Base-by-base conservation (phyloP, 768 basidiomycete genomes). In the Russula olivacea region DNA sequence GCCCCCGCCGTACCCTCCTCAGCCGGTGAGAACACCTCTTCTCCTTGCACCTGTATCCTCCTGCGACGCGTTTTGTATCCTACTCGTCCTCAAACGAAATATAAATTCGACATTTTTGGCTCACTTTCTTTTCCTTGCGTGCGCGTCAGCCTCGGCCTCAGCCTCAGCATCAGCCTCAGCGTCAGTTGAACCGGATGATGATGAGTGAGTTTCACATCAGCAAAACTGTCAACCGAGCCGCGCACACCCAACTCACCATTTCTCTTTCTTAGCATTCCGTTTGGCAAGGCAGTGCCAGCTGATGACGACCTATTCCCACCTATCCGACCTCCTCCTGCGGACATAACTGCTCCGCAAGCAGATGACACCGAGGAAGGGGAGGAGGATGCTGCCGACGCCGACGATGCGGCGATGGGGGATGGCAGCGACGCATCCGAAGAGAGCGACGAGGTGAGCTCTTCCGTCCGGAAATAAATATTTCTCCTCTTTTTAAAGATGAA, bases 1-100 rank as follows among this genome's bases (percentile, higher is more conserved):
- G 79, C 63, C 72, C 81, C 34, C 83, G 85, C 34, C 83, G 85
- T 71, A 71, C 38, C 64, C 48, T 36, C 64, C 41, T 36, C 63
- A 47, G 10, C 58, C 1, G 66, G 66, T 66, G 63, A 66, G 66
- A 40, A 40, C 41, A 32, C 55, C 56, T 57, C 50, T 57, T 15
- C 23, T 17, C 12, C 30, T 41, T 53, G 34, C 51, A 25, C 21
- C 9, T 12, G 36, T 19, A 43, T 40, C 55, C 51, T 47, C 55
- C 51, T 8, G 36, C 34, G 56, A n/a, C 48, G 43, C 54, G 4
- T 51, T 45, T 51, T 68, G 67, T 68, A 68, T 54, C 54, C 65
- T 68, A 68, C 66, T 58, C 64, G 61, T 62, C 40, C 25, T 12
- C 45, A 23, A 47, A 61, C 61, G 41, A 55, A 59, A 59, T 63